phyloP scores from a whole-genome alignment of 257 asterid genomes.

The Ligustrum vulgare region DNA sequence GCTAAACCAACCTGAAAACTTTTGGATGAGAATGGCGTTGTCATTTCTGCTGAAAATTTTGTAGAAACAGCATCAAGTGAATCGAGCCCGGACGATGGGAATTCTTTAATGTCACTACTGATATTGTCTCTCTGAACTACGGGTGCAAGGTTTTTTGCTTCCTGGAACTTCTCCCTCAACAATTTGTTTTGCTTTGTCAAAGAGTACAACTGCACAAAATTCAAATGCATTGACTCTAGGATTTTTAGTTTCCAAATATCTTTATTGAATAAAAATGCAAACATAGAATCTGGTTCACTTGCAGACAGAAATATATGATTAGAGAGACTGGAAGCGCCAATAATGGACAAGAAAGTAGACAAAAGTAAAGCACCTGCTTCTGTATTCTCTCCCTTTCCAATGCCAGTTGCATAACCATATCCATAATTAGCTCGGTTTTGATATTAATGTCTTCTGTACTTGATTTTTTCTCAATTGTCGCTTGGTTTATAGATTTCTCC shows the following conservation, averaged over 20 bases:
- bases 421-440: constrained; percentile 60
- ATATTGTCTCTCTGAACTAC: constrained; percentile 21
- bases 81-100: constrained; percentile 27
- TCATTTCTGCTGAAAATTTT: constrained; percentile 31
- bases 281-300: not conserved
- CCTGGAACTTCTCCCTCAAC: constrained; percentile 46
- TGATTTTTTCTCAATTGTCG: constrained; percentile 48
- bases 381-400: constrained; percentile 76
- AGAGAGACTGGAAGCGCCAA: not conserved
- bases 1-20: constrained; percentile 42
- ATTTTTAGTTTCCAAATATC: not conserved
- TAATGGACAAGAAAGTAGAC: not conserved
- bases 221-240: too few relatives aligned
- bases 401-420: constrained; percentile 66
- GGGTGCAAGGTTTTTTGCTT: constrained; percentile 30
- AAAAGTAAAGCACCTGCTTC: constrained; percentile 49
- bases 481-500: constrained; percentile 58
- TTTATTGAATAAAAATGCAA: not conserved
- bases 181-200: constrained; percentile 65
- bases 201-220: constrained; percentile 48
- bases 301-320: not conserved
- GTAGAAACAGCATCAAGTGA: constrained; percentile 20
- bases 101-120: constrained; percentile 17
- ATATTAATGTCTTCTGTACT: constrained; percentile 58
- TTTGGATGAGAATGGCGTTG: constrained; percentile 36